phyloP scores from a whole-genome alignment of 768 basidiomycete genomes.

The Tylopilus rubrobrunneus region DNA sequence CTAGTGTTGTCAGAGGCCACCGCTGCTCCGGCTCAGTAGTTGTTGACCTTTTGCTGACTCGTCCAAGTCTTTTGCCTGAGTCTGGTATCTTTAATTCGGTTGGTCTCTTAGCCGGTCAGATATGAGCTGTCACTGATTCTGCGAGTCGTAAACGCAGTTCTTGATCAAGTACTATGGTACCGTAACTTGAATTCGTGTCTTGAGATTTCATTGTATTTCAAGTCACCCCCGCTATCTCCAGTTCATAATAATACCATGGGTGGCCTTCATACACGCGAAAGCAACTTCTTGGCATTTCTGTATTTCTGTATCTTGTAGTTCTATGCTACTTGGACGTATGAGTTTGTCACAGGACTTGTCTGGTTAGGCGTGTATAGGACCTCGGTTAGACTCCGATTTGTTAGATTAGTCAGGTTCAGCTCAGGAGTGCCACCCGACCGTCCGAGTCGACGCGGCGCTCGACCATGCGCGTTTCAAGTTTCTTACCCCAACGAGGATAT shows the following conservation, averaged over 20 bases:
- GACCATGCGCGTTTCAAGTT: slow-evolving; percentile 53
- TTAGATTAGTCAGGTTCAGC: neutral
- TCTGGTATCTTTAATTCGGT: slow-evolving; percentile 13
- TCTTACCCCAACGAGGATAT: slow-evolving; percentile 44
- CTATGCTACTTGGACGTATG: slow-evolving; percentile 3
- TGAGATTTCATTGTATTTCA: slow-evolving; percentile 4
- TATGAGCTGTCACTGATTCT: neutral
- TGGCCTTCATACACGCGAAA: slow-evolving; percentile 7
- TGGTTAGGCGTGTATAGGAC: slow-evolving; percentile 7
- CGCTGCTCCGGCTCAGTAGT: slow-evolving; percentile 15
- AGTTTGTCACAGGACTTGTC: slow-evolving; percentile 8
- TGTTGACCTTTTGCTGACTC: neutral
- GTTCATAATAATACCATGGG: slow-evolving; percentile 14
- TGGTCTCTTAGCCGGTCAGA: neutral
- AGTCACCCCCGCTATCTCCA: neutral
- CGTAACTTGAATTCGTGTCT: neutral
- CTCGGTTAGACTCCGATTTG: neutral
- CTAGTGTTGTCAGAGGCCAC: slow-evolving; percentile 38
- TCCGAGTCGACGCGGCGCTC: slow-evolving; percentile 29
- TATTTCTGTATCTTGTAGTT: slow-evolving; percentile 6
- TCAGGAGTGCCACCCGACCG: neutral
- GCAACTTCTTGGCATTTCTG: slow-evolving; percentile 9
- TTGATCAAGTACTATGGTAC: slow-evolving; percentile 15
- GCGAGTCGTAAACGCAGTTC: neutral
- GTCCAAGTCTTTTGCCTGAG: slow-evolving; percentile 1